Percentiles rank a stretch among this genome's conserved stretches.
phyloP scores from a whole-genome alignment of 2,329 filamentous ascomycete species.

The Beauveria varroae region DNA sequence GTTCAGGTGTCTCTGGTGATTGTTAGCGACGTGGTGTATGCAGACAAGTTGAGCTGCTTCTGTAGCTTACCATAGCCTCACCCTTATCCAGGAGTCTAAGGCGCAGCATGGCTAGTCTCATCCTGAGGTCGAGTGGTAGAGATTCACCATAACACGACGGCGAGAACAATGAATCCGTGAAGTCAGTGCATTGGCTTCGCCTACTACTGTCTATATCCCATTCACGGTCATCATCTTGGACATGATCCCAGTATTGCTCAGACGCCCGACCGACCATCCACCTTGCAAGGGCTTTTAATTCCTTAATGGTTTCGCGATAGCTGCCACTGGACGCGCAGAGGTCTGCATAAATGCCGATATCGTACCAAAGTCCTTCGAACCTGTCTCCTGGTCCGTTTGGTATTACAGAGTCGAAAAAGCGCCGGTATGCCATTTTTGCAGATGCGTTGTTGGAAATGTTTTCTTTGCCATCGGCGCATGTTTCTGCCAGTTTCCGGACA shows the following conservation, averaged over 20 bases:
- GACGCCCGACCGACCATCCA: slow-evolving; percentile 72
- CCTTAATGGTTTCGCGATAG: slow-evolving; percentile 57
- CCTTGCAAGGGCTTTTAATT: slow-evolving; percentile 65
- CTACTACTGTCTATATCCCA: slow-evolving; percentile 73
- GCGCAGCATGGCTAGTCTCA: slow-evolving; percentile 79
- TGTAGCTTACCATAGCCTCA: slow-evolving; percentile 62
- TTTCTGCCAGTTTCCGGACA: slow-evolving; percentile 49
- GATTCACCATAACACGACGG: slow-evolving; percentile 58
- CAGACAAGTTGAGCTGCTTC: slow-evolving; percentile 9
- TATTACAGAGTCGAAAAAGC: slow-evolving; percentile 37
- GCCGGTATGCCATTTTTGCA: slow-evolving; percentile 42
- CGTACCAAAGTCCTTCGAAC: slow-evolving; percentile 59
- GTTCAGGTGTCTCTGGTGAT: slow-evolving; percentile 52
- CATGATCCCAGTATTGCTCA: slow-evolving; percentile 71
- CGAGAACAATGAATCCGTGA: slow-evolving; percentile 44
- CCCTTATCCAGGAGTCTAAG: slow-evolving; percentile 58
- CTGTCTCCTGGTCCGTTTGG: slow-evolving; percentile 24
- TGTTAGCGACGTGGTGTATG: slow-evolving; percentile 6
- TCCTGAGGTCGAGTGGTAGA: slow-evolving; percentile 73
- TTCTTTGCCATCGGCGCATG: slow-evolving; percentile 45
- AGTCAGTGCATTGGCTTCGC: slow-evolving; percentile 53
- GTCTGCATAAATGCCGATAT: slow-evolving; percentile 79
- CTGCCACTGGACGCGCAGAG: slow-evolving; percentile 60
- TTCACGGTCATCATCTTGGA: slow-evolving; percentile 71
- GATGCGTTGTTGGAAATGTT: slow-evolving; percentile 28